Conservation (phyloP, 2,329 filamentous ascomycete species). For the Botryotinia narcissicola region DNA sequence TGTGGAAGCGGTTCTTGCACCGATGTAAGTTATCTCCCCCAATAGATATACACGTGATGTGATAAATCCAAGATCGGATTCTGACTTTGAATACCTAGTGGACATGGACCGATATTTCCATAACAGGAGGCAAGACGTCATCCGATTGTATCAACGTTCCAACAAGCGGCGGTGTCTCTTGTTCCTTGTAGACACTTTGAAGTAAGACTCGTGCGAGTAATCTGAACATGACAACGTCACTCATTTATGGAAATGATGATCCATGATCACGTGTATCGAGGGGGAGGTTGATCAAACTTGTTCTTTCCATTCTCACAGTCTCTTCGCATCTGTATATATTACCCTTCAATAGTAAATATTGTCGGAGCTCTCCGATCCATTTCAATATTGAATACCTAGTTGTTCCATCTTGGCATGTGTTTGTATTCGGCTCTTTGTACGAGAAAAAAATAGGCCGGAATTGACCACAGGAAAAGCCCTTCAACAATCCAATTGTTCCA, state of each 20-base stretch:
- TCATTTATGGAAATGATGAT: not conserved
- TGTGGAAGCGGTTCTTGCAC: constrained; percentile 51
- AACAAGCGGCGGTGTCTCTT: constrained; percentile 23
- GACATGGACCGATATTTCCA: constrained; percentile 49
- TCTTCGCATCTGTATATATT: not conserved
- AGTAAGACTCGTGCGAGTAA: not conserved
- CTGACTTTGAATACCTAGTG: constrained; percentile 39
- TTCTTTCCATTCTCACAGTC: not conserved
- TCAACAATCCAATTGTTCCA: too few species aligned
- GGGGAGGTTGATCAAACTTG: not conserved
- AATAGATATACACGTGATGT: not conserved
- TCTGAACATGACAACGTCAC: not conserved
- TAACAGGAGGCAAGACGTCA: constrained; percentile 52
- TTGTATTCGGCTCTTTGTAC: not conserved
- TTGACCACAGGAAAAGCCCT: too few species aligned
- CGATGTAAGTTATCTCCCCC: constrained; percentile 29
- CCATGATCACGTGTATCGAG: not conserved
- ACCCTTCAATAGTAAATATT: not conserved
- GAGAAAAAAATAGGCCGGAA: too few species aligned
- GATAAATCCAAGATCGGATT: not conserved
- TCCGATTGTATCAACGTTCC: constrained; percentile 42
- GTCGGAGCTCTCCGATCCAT: constrained; percentile 4
- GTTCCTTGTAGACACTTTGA: not conserved
- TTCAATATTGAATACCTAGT: not conserved
- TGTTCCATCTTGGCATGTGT: not conserved